These are phyloP conservation scores for Pestalotiopsis fici DNA, from an alignment of 2,329 filamentous ascomycete genomes.

Conservation along the genomic window DNA sequence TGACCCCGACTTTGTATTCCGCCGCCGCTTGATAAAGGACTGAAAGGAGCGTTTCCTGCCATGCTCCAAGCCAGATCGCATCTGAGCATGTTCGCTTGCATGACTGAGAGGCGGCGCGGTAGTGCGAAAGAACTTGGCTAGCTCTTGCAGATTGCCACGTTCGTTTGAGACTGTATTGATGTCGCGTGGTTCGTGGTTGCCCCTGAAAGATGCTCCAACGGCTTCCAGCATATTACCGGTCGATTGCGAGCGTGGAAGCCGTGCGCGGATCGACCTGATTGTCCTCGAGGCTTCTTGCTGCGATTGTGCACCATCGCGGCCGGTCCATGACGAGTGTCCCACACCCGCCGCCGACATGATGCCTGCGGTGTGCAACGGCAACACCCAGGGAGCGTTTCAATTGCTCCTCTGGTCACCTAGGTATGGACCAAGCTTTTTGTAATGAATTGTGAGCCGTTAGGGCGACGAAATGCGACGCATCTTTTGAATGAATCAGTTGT, in stretches of 20 bases:
- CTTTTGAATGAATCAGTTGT: neutral
- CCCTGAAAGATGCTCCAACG: conserved; percentile 3
- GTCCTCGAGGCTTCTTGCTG: conserved; percentile 2
- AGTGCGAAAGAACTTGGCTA: conserved; percentile 22
- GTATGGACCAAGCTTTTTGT: neutral
- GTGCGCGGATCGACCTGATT: conserved; percentile 11
- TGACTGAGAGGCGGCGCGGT: conserved; percentile 19
- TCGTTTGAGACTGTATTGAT: conserved; percentile 13
- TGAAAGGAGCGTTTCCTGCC: conserved; percentile 20
- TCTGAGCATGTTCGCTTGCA: conserved; percentile 16
- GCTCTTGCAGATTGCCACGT: conserved; percentile 17
- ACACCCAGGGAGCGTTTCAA: neutral
- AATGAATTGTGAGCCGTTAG: neutral
- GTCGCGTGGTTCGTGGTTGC: conserved; percentile 13
- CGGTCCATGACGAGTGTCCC: neutral
- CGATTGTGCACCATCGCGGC: neutral
- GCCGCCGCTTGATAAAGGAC: conserved; percentile 11
- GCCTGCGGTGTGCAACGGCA: neutral
- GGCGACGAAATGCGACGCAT: neutral
- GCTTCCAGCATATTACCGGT: conserved; percentile 24
- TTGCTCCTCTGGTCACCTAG: neutral
- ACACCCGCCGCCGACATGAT: neutral
- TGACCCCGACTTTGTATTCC: neutral
- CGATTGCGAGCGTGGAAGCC: conserved; percentile 26
- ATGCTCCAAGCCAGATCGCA: neutral